These are phyloP conservation scores for Oehlia diaphana DNA, from an alignment of 192 early-diverging fungal genomes.

Conservation along the genomic window DNA sequence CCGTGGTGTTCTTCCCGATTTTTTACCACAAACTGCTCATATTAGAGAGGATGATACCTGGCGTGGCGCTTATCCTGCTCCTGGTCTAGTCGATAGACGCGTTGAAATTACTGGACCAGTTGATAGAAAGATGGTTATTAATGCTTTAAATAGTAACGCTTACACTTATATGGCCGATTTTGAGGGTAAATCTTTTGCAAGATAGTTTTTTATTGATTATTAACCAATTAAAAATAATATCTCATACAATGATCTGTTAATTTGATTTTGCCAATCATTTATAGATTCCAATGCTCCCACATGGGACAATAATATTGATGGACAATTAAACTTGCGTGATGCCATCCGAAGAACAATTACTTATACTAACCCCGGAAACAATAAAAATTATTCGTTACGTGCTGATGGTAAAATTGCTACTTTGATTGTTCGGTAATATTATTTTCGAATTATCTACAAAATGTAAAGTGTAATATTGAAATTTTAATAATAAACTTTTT, in stretches of 20 bases:
- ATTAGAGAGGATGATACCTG: slow-evolving; percentile 90
- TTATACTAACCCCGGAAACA: slow-evolving; percentile 77
- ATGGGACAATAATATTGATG: slow-evolving; percentile 90
- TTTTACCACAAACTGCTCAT: slow-evolving; percentile 88
- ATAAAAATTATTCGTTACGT: slow-evolving; percentile 93
- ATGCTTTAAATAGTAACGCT: slow-evolving; percentile 94
- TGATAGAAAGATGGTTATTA: slow-evolving; percentile 99
- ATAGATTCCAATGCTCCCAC: slow-evolving; percentile 95
- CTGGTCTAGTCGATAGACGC: slow-evolving; percentile 85
- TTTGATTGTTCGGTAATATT: slow-evolving; percentile 76
- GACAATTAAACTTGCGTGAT: slow-evolving; percentile 94
- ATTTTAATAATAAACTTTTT: too few species aligned
- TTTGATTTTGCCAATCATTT: not conserved
- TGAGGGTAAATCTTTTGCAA: slow-evolving; percentile 50
- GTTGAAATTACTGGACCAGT: slow-evolving; percentile 99
- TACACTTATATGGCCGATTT: slow-evolving; percentile 98
- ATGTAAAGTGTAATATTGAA: not conserved
- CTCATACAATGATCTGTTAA: not conserved
- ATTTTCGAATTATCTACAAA: not conserved
- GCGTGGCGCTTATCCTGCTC: slow-evolving; percentile 87
- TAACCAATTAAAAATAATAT: not conserved
- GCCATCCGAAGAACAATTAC: slow-evolving; percentile 85
- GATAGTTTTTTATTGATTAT: not conserved
- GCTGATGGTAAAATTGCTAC: slow-evolving; percentile 89
- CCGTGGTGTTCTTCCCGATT: slow-evolving; percentile 80